A percentile compares a stretch with the other conserved stretches of the same genome.
Evolutionary conservation across 495 filamentous ascomycete species (phyloP).

Genomic region (Neurospora sp.): DNA sequence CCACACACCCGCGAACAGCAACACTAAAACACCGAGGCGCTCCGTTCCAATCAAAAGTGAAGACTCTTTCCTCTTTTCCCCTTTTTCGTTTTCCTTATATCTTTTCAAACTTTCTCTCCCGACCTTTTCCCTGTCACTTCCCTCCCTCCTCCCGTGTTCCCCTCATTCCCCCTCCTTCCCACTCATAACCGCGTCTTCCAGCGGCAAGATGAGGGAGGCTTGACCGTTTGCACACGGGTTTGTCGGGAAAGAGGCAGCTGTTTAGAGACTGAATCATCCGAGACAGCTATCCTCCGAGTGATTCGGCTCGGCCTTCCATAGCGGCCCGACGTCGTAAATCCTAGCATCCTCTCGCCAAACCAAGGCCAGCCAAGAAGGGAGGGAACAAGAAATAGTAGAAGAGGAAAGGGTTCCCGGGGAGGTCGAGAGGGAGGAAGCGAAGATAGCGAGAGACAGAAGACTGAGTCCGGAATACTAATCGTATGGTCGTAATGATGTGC

Average conservation of each 20-base stretch:
- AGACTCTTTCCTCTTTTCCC: neutral
- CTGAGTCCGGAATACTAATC: slow-evolving; percentile 13
- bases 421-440: neutral
- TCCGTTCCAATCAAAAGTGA: neutral
- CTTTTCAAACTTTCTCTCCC: neutral
- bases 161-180: neutral
- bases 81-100: neutral
- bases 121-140: neutral
- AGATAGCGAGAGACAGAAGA: slow-evolving; percentile 4
- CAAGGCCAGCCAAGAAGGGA: slow-evolving; percentile 3
- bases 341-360: neutral
- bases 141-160: neutral
- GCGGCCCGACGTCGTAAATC: neutral
- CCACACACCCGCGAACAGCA: neutral
- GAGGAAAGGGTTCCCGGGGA: slow-evolving; percentile 4
- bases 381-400: slow-evolving; percentile 3
- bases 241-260: neutral
- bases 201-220: neutral
- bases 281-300: neutral
- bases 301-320: neutral
- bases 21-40: neutral
- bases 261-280: neutral
- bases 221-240: neutral
- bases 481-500: slow-evolving; percentile 21
- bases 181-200: neutral